Evolutionary conservation across 768 basidiomycete species (phyloP), one percentile per base, ranked within the genome.

Genomic region (Exidia glandulosa): DNA sequence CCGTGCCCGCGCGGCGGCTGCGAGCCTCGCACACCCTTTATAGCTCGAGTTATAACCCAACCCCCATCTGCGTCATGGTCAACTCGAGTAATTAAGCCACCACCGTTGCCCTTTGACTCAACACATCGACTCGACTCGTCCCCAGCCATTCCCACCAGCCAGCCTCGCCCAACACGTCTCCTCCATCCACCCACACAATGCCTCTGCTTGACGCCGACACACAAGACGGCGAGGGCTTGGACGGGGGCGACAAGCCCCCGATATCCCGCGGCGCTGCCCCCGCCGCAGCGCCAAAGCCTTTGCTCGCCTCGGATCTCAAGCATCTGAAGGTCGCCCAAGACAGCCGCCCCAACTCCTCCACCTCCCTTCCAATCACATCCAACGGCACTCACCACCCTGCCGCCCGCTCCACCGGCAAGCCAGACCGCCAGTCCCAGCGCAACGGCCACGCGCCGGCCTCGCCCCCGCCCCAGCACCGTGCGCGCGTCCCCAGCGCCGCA

Each of bases 201-300:
- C 74, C 71, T 63, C 75, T 78, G 64, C 75, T 79, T 66, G 81
- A 81, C 62, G 71, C 81, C 37, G 66, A 80, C 30, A 77, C 78
- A 65, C 70, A 77, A 57, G 83, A 85, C 62, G 75, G 77, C 60
- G 84, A 86, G 63, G 75, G 77, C 56, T 73, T 76, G 55, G 83
- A 86, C 67, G 73, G 78, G 60, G 74, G 81, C 66, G 84, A 86
- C 70, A 83, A 81, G 74, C 82, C 82, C 30, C 79, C 81, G 64
- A 45, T 45, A 45, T 23, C 6, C 41, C 41, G 41, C 41, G 7
- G 10, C 6, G 19, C 9, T 14, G 12, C 41, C 19, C 12, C 41
- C 41, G 41, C 9, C 41, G 23, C 41, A 45, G 41, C 41, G 19
- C 41, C 41, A 19, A 10, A 6, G 41, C 41, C 41, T 14, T n/a